Conservation (phyloP, 352 stramenopile genomes). For the Vaucheria bursata region DNA sequence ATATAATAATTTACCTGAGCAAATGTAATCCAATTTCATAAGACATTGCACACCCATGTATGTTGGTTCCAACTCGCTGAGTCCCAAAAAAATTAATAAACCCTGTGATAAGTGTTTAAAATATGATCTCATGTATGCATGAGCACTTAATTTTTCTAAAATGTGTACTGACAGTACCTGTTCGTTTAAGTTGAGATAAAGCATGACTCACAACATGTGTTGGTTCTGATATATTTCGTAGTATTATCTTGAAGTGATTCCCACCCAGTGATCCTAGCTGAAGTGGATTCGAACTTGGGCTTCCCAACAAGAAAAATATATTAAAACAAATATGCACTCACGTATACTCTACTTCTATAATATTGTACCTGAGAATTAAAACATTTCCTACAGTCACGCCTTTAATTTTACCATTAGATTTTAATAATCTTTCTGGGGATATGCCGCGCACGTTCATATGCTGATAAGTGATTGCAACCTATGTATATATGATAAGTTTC, state of each 20-base stretch:
- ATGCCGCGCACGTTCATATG: conserved; percentile 17
- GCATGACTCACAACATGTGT: not conserved
- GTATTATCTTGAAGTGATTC: conserved; percentile 3
- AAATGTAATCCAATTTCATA: not conserved
- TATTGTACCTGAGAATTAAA: not conserved
- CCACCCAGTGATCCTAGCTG: not conserved
- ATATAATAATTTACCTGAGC: not conserved
- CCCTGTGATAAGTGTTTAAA: not conserved
- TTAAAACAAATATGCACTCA: not conserved
- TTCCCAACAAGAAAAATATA: not conserved
- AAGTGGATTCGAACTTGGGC: not conserved
- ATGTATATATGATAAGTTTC: too few relatives aligned
- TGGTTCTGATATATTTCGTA: not conserved
- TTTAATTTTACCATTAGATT: conserved; percentile 17
- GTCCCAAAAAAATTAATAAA: conserved; percentile 43
- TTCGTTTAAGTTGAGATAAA: not conserved
- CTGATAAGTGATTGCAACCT: conserved; percentile 16
- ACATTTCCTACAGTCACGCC: conserved; percentile 33
- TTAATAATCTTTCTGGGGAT: not conserved
- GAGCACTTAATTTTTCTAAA: not conserved
- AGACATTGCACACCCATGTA: not conserved
- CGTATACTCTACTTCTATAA: not conserved
- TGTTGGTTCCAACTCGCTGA: conserved; percentile 17
- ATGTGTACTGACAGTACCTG: not conserved
- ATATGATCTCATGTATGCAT: not conserved